phyloP scores from a whole-genome alignment of 2,329 filamentous ascomycete genomes.

The Monosporascus sp. region DNA sequence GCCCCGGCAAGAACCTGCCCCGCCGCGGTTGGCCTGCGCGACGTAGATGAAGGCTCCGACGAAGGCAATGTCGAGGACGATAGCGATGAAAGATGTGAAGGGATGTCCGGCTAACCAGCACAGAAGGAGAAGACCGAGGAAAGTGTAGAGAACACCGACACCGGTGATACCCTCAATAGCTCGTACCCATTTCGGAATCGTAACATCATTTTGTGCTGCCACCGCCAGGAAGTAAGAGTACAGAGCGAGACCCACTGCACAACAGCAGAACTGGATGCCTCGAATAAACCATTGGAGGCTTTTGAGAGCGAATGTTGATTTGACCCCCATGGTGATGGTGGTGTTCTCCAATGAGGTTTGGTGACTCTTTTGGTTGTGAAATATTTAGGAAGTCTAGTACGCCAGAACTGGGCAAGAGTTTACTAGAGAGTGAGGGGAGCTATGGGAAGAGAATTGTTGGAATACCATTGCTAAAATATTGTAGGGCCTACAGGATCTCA shows the following conservation, averaged over 20 bases:
- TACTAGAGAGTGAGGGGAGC: not conserved
- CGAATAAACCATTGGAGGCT: constrained; percentile 66
- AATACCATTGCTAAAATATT: no score
- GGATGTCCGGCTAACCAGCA: constrained; percentile 73
- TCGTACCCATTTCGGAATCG: constrained; percentile 59
- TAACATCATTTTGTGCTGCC: constrained; percentile 57
- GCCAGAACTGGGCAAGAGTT: not conserved
- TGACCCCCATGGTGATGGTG: constrained; percentile 47
- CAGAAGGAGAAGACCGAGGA: constrained; percentile 66
- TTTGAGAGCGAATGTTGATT: constrained; percentile 59
- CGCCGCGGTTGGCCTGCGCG: constrained; percentile 66
- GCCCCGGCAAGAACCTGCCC: constrained; percentile 57
- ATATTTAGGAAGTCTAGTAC: not conserved
- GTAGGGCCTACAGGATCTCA: not conserved
- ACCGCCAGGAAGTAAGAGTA: constrained; percentile 82
- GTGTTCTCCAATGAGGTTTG: not conserved
- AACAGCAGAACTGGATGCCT: constrained; percentile 65
- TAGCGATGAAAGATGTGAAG: constrained; percentile 66
- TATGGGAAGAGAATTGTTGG: not conserved
- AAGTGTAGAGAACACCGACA: constrained; percentile 66
- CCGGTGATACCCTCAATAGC: constrained; percentile 78
- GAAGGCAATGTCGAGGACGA: constrained; percentile 74
- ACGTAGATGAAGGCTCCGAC: constrained; percentile 75
- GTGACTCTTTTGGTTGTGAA: not conserved
- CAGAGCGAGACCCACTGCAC: constrained; percentile 68